A percentile compares a stretch with the other conserved stretches of the same genome.
phyloP scores from a whole-genome alignment of 2,329 filamentous ascomycete species.

The Colletotrichum tropicale region DNA sequence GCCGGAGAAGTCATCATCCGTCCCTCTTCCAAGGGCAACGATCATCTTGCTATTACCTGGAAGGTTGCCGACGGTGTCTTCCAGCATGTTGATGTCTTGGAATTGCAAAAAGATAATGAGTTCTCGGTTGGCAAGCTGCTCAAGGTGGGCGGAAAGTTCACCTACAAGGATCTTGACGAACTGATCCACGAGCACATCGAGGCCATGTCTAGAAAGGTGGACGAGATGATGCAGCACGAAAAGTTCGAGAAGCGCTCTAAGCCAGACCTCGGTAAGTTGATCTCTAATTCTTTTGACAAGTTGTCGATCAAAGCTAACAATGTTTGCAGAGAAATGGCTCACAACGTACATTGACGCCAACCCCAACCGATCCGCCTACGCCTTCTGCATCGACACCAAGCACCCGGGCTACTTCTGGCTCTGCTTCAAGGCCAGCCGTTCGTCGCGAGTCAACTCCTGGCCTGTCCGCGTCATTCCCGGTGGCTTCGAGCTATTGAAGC shows the following conservation, averaged over 20 bases:
- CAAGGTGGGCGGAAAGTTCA: conserved; percentile 86
- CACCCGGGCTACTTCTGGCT: conserved; percentile 94
- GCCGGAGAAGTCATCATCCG: conserved; percentile 93
- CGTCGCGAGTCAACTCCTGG: conserved; percentile 77
- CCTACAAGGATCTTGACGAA: conserved; percentile 95
- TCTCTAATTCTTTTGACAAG: background rate
- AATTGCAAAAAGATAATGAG: conserved; percentile 96
- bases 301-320: background rate
- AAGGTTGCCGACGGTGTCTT: conserved; percentile 97
- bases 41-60: conserved; percentile 96
- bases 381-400: conserved; percentile 92
- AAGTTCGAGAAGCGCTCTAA: conserved; percentile 80
- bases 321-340: conserved; percentile 82
- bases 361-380: conserved; percentile 89
- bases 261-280: conserved; percentile 75
- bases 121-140: conserved; percentile 89
- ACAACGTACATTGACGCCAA: conserved; percentile 96
- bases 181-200: conserved; percentile 97
- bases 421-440: conserved; percentile 90
- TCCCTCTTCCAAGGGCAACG: conserved; percentile 91
- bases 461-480: conserved; percentile 90
- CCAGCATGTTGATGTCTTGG: conserved; percentile 96
- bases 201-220: conserved; percentile 96
- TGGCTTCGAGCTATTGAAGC: conserved; percentile 88
- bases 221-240: conserved; percentile 93